A percentile compares a stretch with the other conserved stretches of the same genome.
Conservation (phyloP, 805 yeast species). For the Candida incommunis region DNA sequence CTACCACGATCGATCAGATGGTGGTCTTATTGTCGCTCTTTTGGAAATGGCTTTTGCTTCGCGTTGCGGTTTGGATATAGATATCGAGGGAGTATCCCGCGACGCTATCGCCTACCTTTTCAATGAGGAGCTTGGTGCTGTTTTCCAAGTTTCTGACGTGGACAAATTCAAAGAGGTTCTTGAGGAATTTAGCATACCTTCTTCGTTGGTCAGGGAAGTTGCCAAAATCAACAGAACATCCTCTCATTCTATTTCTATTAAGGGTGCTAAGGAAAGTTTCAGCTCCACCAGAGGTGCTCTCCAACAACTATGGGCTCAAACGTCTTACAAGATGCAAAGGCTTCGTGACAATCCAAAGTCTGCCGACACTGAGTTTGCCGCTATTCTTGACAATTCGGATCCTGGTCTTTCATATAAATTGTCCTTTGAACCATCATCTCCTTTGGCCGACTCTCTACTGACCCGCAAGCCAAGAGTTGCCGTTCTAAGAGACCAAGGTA, state of each 20-base stretch:
- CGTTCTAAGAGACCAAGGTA: conserved; percentile 95
- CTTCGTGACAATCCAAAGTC: conserved; percentile 88
- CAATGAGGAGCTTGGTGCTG: conserved; percentile 92
- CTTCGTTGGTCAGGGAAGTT: conserved; percentile 40
- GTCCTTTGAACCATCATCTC: conserved; percentile 37
- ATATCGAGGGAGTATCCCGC: conserved; percentile 19
- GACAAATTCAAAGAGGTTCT: conserved; percentile 43
- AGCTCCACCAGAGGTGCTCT: conserved; percentile 48
- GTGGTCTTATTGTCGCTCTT: conserved; percentile 78
- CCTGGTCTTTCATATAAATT: conserved; percentile 82
- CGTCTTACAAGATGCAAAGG: conserved; percentile 81
- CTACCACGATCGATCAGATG: conserved; percentile 93
- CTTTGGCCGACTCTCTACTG: conserved; percentile 14
- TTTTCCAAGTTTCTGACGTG: conserved; percentile 68
- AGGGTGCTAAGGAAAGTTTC: conserved; percentile 31
- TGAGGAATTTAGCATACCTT: conserved; percentile 41
- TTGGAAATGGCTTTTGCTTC: conserved; percentile 97
- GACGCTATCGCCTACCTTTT: conserved; percentile 48
- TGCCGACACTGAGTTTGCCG: conserved; percentile 72
- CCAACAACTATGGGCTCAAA: conserved; percentile 75
- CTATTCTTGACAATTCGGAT: conserved; percentile 64
- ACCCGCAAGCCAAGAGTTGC: conserved; percentile 74
- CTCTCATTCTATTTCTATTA: conserved; percentile 38
- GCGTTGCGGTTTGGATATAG: conserved; percentile 63
- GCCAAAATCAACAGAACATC: conserved; percentile 45